Conservation (phyloP, 2,329 filamentous ascomycete genomes). For the Phaeophleospora eucalypticola region DNA sequence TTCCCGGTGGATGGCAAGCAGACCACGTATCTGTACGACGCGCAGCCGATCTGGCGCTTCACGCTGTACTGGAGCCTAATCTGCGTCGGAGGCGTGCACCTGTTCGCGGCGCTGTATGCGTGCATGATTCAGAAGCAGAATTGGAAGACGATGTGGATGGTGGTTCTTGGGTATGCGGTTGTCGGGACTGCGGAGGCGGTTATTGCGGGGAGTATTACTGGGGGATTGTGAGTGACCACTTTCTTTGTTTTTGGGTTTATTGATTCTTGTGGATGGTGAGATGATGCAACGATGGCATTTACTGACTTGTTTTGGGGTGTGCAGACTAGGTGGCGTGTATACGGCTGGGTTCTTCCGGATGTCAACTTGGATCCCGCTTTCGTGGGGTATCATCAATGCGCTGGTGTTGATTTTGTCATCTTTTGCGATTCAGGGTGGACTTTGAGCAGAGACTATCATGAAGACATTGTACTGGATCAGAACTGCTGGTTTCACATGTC, state of each 20-base stretch:
- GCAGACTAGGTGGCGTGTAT: constrained; percentile 74
- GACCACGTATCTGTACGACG: constrained; percentile 64
- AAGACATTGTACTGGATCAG: not conserved
- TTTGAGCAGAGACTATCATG: constrained; percentile 49
- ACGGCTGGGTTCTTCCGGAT: constrained; percentile 78
- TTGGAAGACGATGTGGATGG: constrained; percentile 61
- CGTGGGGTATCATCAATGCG: constrained; percentile 82
- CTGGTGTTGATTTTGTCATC: constrained; percentile 79
- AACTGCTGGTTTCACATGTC: not conserved
- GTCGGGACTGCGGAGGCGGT: constrained; percentile 73
- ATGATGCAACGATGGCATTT: constrained; percentile 2
- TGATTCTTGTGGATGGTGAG: constrained; percentile 8
- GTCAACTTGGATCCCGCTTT: constrained; percentile 90
- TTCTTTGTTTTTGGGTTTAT: not conserved
- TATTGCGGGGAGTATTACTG: constrained; percentile 75
- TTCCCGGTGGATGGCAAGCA: constrained; percentile 55
- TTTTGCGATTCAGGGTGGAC: constrained; percentile 85
- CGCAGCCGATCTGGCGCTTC: constrained; percentile 79
- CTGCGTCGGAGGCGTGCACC: constrained; percentile 69
- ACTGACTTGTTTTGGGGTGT: constrained; percentile 8
- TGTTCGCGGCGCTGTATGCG: constrained; percentile 67
- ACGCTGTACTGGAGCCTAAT: constrained; percentile 83
- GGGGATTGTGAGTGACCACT: constrained; percentile 61
- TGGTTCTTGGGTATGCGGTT: constrained; percentile 66
- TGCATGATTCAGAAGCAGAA: constrained; percentile 63